These are phyloP conservation scores for Cystobasidiopsis lactophilus DNA, from an alignment of 768 basidiomycete species.

Conservation along the genomic window DNA sequence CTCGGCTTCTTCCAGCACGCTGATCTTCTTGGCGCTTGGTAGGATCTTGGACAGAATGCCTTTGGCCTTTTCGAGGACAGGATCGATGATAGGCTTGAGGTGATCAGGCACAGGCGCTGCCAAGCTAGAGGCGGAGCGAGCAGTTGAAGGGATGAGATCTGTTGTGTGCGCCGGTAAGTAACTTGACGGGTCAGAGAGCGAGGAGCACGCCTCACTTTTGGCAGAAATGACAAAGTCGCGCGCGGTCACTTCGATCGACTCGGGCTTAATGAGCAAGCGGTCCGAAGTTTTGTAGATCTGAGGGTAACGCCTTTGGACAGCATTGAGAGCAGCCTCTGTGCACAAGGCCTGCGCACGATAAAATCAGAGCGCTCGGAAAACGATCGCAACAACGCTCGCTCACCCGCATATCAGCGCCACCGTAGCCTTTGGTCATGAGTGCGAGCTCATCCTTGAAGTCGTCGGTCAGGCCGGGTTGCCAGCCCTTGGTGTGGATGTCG, in stretches of 20 bases:
- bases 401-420: conserved; percentile 85
- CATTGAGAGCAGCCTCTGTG: conserved; percentile 89
- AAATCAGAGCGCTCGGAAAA: background rate
- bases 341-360: conserved; percentile 48
- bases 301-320: conserved; percentile 83
- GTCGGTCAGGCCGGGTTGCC: conserved; percentile 55
- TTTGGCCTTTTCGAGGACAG: conserved; percentile 49
- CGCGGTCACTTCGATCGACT: conserved; percentile 58
- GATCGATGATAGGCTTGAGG: conserved; percentile 51
- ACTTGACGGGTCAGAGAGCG: too few species aligned
- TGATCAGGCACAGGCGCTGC: conserved; percentile 69
- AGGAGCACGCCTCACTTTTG: conserved; percentile 42
- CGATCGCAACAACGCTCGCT: conserved; percentile 23
- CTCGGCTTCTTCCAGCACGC: conserved; percentile 81
- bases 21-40: conserved; percentile 57
- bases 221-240: conserved; percentile 94
- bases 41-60: conserved; percentile 46
- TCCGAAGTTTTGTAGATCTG: conserved; percentile 89
- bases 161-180: too few species aligned
- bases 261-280: conserved; percentile 58
- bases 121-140: conserved; percentile 64
- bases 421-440: conserved; percentile 85
- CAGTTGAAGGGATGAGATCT: conserved; percentile 90
- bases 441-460: conserved; percentile 45
- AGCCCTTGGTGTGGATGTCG: conserved; percentile 66